Evolutionary conservation across 176 grass and related monocot genomes (phyloP).

Genomic region (Oryza glumipatula): DNA sequence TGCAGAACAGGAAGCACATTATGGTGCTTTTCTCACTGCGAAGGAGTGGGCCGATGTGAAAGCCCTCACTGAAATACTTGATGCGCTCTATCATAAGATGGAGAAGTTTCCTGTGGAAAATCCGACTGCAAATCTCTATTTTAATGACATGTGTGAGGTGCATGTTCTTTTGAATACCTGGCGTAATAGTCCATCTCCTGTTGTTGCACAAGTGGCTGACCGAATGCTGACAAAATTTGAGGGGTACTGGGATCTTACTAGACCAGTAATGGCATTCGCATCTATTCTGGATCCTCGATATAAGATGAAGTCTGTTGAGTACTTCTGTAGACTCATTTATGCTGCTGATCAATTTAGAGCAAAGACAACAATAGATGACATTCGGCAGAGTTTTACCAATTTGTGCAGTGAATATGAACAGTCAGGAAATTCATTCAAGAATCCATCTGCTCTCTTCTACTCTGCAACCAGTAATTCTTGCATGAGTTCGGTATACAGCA

Average conservation of each 20-base stretch:
- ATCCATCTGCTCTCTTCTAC: constrained; percentile 72
- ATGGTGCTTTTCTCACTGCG: constrained; percentile 59
- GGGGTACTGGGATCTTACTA: constrained; percentile 75
- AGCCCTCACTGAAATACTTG: constrained; percentile 85
- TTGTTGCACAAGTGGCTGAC: constrained; percentile 74
- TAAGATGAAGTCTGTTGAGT: constrained; percentile 99
- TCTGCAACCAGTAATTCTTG: constrained; percentile 63
- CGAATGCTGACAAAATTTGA: constrained; percentile 94
- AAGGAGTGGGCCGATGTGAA: constrained; percentile 91
- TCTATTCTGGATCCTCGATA: constrained; percentile 98
- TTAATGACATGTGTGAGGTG: constrained; percentile 95
- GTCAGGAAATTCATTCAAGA: constrained; percentile 75
- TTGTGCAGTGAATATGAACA: constrained; percentile 92
- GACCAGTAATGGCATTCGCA: constrained; percentile 85
- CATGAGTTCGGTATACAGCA: constrained; percentile 59
- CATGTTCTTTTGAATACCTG: constrained; percentile 93
- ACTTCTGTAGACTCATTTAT: constrained; percentile 91
- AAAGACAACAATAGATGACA: constrained; percentile 71
- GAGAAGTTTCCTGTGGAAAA: constrained; percentile 83
- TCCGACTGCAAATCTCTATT: constrained; percentile 87
- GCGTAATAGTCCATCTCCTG: constrained; percentile 68
- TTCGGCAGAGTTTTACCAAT: constrained; percentile 74
- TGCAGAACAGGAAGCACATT: constrained; percentile 70
- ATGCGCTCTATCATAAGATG: constrained; percentile 86
- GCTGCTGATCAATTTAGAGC: constrained; percentile 68